Evolutionary conservation across 257 asterid genomes (phyloP), one percentile per base, ranked within the genome.

Genomic region (Solanum corneliomulleri): DNA sequence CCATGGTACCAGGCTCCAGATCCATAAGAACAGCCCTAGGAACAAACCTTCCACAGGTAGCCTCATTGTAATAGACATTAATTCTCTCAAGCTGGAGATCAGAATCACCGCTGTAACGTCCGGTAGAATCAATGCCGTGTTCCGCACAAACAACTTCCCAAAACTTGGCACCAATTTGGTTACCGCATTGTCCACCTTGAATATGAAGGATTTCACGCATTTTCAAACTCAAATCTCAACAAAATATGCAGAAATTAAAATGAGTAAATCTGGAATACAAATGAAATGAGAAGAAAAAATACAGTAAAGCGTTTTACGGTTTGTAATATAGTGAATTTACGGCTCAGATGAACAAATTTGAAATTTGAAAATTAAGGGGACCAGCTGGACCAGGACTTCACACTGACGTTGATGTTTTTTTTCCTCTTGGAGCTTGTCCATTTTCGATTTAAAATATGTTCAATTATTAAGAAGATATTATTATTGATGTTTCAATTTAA

Each of bases 141-240:
- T 80, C 68, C 6, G 85, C 85, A 80, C 85, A 80, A 14, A 80
- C 68, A 45, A 80, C 85, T 80, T 80, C 85, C 85, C 85, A 80
- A 42, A 80, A 80, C 18, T 80, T 80, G 85, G 85, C 85, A 81
- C 85, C 85, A 23, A 81, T 81, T 49, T 81, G 85, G 85, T 81
- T 81, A 18, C 85, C 85, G 20, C 85, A 81, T 81, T 81, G 85
- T 47, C 85, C 85, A 47, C 85, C 85, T 81, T 81, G 69, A 29
- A 81, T 81, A 21, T 81, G 85, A 47, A 81, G 85, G 29, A 81
- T 81, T 49, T 81, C 85, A 81, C 69, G 85, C 85, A 81, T 80
- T 80, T 47, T 47, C 15, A 16, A 45, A 45, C 68, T 80, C 68
- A 80, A 25, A 80, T 80, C 62, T 42, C 44, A 23, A 13, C 4